These are phyloP conservation scores for Bolboschoenus planiculmis DNA, from an alignment of 176 grass and related monocot genomes.

Conservation along the genomic window DNA sequence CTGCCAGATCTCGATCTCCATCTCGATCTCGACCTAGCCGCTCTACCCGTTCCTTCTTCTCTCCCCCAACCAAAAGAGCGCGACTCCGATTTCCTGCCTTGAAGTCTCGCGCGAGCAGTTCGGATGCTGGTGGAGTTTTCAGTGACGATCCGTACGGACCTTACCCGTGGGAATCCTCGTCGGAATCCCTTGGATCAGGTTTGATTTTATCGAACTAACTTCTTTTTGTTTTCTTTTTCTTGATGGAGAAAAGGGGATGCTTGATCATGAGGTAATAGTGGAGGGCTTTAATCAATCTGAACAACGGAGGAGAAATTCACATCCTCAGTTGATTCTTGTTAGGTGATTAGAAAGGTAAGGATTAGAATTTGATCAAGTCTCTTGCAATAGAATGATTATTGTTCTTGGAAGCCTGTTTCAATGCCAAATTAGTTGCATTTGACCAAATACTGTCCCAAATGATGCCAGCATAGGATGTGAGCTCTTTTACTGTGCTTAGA, in stretches of 20 bases:
- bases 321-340: neutral
- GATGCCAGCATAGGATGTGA: neutral
- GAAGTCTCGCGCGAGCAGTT: constrained; percentile 41
- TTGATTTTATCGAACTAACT: neutral
- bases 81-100: constrained; percentile 19
- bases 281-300: neutral
- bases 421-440: neutral
- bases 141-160: constrained; percentile 71
- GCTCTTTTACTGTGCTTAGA: neutral
- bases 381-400: neutral
- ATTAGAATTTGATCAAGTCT: neutral
- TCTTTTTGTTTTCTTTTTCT: neutral
- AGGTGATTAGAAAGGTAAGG: neutral
- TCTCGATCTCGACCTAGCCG: constrained; percentile 27
- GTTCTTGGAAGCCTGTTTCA: neutral
- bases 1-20: constrained; percentile 31
- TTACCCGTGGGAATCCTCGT: constrained; percentile 77
- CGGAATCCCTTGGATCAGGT: constrained; percentile 38
- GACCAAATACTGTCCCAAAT: neutral
- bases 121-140: constrained; percentile 37
- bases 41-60: constrained; percentile 11
- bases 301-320: neutral
- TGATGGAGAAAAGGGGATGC: neutral
- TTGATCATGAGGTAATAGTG: neutral
- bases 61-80: neutral